A percentile compares a stretch with the other conserved stretches of the same genome.
These are phyloP conservation scores for Phytophthora melonis DNA, from an alignment of 352 stramenopile species.

Conservation along the genomic window DNA sequence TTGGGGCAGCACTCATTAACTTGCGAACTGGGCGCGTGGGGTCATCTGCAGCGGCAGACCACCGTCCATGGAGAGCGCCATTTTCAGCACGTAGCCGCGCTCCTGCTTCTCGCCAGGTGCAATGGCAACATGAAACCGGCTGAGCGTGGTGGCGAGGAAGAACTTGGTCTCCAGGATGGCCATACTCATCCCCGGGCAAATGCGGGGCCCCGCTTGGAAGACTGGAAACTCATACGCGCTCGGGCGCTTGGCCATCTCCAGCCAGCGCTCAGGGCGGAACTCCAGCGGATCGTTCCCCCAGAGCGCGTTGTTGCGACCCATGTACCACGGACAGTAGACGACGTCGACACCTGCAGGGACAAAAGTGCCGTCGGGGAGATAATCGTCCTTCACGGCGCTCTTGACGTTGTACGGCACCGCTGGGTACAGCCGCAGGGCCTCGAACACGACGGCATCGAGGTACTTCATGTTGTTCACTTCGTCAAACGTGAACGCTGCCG, in stretches of 20 bases:
- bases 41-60: constrained; percentile 61
- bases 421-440: constrained; percentile 80
- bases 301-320: constrained; percentile 63
- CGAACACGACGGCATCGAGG: constrained; percentile 72
- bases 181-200: constrained; percentile 82
- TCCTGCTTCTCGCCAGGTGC: constrained; percentile 46
- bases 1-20: too few species aligned
- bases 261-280: constrained; percentile 78
- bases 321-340: constrained; percentile 80
- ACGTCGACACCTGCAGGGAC: constrained; percentile 69
- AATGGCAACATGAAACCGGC: constrained; percentile 58
- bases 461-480: constrained; percentile 72
- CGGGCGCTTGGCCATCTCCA: constrained; percentile 66
- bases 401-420: constrained; percentile 84
- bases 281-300: constrained; percentile 61
- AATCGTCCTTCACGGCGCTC: constrained; percentile 65
- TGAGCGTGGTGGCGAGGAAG: constrained; percentile 61
- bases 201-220: constrained; percentile 74
- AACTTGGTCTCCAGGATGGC: constrained; percentile 72
- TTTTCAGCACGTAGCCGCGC: constrained; percentile 64
- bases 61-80: constrained; percentile 59
- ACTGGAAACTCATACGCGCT: constrained; percentile 76
- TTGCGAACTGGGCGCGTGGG: constrained; percentile 18
- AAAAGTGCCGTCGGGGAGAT: constrained; percentile 76
- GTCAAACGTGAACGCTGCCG: constrained; percentile 53